These are phyloP conservation scores for Gnomoniopsis smithogilvyi DNA, from an alignment of 2,329 filamentous ascomycete species.

Conservation along the genomic window DNA sequence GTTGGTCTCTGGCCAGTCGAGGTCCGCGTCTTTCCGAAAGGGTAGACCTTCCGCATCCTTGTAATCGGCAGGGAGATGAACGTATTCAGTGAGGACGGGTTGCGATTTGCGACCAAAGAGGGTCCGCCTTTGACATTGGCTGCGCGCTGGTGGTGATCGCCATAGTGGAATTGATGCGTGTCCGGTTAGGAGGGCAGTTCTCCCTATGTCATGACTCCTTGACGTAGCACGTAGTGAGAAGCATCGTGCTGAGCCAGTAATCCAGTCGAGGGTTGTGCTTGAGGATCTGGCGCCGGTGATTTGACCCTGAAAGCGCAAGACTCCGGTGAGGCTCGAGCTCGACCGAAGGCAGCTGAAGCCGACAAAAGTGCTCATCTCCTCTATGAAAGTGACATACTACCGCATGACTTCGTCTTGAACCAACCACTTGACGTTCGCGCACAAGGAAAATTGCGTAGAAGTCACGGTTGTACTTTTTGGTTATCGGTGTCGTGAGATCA, in stretches of 20 bases:
- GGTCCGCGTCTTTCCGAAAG: conserved; percentile 45
- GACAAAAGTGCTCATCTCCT: conserved; percentile 26
- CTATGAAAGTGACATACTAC: conserved; percentile 18
- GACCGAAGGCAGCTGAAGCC: conserved; percentile 27
- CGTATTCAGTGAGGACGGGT: conserved; percentile 48
- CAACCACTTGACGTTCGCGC: not conserved
- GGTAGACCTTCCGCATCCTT: conserved; percentile 51
- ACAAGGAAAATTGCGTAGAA: not conserved
- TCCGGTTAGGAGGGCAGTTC: not conserved
- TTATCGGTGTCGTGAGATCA: not conserved
- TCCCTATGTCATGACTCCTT: not conserved
- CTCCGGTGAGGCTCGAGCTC: conserved; percentile 20
- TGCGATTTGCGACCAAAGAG: conserved; percentile 24
- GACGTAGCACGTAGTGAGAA: not conserved
- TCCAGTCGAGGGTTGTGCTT: not conserved
- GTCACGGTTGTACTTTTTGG: not conserved
- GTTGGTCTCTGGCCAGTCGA: conserved; percentile 34
- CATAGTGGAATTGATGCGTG: not conserved
- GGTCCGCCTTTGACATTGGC: conserved; percentile 5
- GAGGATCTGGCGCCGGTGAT: not conserved
- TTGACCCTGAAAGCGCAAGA: not conserved
- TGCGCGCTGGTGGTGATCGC: not conserved
- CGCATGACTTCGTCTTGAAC: conserved; percentile 19
- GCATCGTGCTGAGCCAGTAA: not conserved
- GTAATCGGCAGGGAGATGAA: conserved; percentile 56